These are phyloP conservation scores for Gastrolobium villosum DNA, from an alignment of 306 rosid species.

Conservation along the genomic window DNA sequence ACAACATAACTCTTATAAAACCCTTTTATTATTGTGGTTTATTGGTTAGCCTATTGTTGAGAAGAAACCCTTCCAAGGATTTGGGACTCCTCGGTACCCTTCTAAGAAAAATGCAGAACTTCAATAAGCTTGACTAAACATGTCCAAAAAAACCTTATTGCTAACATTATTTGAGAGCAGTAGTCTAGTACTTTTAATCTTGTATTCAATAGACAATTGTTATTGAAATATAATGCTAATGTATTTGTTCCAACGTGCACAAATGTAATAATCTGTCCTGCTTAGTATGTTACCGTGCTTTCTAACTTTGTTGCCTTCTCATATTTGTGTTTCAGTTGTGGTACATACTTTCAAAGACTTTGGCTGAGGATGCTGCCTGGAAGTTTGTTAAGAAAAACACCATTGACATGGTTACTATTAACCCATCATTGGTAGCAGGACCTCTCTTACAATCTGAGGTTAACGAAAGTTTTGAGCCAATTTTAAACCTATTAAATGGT, in stretches of 20 bases:
- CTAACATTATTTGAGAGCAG: too few species aligned
- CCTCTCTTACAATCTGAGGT: constrained; percentile 84
- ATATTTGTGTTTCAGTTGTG: constrained; percentile 19
- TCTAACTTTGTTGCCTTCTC: background rate
- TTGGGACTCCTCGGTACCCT: too few species aligned
- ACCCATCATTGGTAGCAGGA: constrained; percentile 81
- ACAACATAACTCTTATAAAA: too few species aligned
- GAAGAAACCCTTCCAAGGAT: too few species aligned
- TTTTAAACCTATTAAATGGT: constrained; percentile 72
- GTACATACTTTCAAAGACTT: constrained; percentile 39
- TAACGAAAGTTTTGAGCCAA: constrained; percentile 67
- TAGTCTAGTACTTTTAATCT: background rate
- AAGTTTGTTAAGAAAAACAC: constrained; percentile 75
- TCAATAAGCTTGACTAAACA: background rate
- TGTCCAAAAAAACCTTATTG: background rate
- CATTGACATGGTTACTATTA: constrained; percentile 76
- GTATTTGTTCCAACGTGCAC: background rate
- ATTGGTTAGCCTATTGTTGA: too few species aligned
- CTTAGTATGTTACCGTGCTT: too few species aligned
- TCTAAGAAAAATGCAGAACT: too few species aligned
- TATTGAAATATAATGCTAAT: background rate
- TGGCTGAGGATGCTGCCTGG: constrained; percentile 56
- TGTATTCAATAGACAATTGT: background rate
- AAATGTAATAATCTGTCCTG: background rate
- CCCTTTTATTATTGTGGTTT: too few species aligned